Percentiles rank a stretch among this genome's conserved stretches.
Evolutionary conservation across 2,329 filamentous ascomycete genomes (phyloP).

Genomic region (Cordyceps fumosorosea): DNA sequence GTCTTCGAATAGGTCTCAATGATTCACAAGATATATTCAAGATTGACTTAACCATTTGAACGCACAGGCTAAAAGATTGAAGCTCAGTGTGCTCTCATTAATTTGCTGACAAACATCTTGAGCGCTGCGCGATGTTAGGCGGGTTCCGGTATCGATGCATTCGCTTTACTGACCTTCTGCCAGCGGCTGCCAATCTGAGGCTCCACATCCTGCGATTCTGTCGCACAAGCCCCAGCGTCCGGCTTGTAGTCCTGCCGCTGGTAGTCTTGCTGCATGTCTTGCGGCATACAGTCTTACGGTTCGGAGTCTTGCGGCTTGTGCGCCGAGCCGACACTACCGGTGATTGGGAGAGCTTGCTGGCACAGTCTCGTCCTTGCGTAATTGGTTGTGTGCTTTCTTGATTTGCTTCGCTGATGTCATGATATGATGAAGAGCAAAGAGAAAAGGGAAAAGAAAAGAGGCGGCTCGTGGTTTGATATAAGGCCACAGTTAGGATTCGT

Average conservation of each 20-base stretch:
- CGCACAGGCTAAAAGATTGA: too few species aligned
- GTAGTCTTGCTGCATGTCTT: neutral
- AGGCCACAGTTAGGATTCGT: neutral
- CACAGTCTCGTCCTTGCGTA: too few species aligned
- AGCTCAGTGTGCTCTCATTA: neutral
- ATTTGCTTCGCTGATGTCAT: too few species aligned
- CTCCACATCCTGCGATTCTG: neutral
- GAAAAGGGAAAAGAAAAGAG: too few species aligned
- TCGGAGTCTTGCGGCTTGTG: neutral
- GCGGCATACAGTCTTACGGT: neutral
- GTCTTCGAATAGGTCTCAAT: too few species aligned
- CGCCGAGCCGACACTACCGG: too few species aligned
- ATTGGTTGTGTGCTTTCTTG: too few species aligned
- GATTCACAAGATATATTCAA: too few species aligned
- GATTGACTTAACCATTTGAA: too few species aligned
- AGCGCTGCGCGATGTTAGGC: neutral
- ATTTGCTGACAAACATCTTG: neutral
- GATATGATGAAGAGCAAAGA: too few species aligned
- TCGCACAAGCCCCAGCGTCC: neutral
- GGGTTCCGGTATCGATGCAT: neutral
- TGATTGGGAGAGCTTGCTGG: too few species aligned
- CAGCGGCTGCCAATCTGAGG: neutral
- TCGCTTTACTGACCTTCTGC: conserved; percentile 1
- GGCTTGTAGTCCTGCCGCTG: neutral
- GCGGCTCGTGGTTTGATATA: too few species aligned